Percentiles rank a stretch among this genome's conserved stretches.
Evolutionary conservation across 1,284 basidiomycete genomes (phyloP).

Genomic region (Cryptococcus sp.): DNA sequence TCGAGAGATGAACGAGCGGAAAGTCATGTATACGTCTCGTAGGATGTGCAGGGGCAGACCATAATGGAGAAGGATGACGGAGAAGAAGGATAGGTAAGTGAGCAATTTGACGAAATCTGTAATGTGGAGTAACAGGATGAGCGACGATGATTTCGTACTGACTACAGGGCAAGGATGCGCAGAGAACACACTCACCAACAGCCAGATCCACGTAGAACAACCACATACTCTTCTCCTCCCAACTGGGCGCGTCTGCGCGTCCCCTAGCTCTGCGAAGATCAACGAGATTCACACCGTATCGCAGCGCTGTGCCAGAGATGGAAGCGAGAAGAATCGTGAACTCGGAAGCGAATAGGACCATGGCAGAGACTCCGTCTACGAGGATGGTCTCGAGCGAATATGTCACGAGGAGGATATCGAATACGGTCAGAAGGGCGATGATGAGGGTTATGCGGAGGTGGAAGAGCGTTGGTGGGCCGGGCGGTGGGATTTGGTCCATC

Average conservation of each 20-base stretch:
- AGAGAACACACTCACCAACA: conserved; percentile 64
- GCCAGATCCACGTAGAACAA: conserved; percentile 90
- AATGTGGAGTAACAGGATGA: no score
- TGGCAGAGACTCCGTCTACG: conserved; percentile 66
- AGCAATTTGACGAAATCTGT: conserved; percentile 89
- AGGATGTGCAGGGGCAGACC: conserved; percentile 96
- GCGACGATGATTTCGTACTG: no score
- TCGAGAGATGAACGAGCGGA: conserved; percentile 83
- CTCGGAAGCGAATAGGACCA: conserved; percentile 94
- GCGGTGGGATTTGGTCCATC: conserved; percentile 96
- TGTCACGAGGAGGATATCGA: conserved; percentile 43
- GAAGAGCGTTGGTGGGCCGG: conserved; percentile 77
- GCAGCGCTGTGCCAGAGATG: conserved; percentile 73
- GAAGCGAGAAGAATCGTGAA: conserved; percentile 84
- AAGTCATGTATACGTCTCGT: conserved; percentile 93
- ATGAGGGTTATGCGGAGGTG: conserved; percentile 74
- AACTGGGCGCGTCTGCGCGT: conserved; percentile 82
- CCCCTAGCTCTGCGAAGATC: conserved; percentile 81
- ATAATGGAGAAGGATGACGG: conserved; percentile 87
- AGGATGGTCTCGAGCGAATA: conserved; percentile 42
- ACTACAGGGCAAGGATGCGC: conserved; percentile 7
- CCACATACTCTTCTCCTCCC: conserved; percentile 98
- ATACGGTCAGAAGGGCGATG: conserved; percentile 36
- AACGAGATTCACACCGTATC: conserved; percentile 81
- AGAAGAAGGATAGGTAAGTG: conserved; percentile 91